Base-by-base conservation (phyloP, 1,284 basidiomycete genomes). In the Mycosarcoma mackinlayi region DNA sequence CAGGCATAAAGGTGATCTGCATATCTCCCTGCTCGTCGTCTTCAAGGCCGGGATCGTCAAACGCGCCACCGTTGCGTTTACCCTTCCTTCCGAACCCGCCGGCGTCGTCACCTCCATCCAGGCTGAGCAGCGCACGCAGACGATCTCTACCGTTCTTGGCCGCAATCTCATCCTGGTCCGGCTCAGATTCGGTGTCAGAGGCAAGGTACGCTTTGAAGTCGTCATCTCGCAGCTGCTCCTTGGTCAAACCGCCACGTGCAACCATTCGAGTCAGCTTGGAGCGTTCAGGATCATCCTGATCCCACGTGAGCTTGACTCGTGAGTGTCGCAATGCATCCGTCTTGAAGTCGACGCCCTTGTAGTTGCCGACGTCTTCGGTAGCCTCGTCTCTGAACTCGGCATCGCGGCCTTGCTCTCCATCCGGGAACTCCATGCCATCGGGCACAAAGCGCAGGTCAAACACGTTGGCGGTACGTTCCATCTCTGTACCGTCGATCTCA, bases 231-330 rank as follows among this genome's bases (percentile, higher is more conserved):
- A 82, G 55, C 34, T 79, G 71, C 16, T 75, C 66, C 31, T 60
- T 64, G 21, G 50, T 71, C 33, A 78, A 48, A 1, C 64, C 62
- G 23, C 68, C 58, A 14, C 69, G 57, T 25, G 61, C 56, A 0
- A 69, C 73, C 40, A 73, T 58, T 6, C 72, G 69, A 5, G 79
- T 93, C 42, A 96, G 78, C 58, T 89, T 89, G 62, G 86, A 87
- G 18, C 96, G 90, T 80, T 95, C 91, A 3, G 92, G 90, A 77
- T 98, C 95, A 83, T 98, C 96, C 69, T 94, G 92, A 79, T 98
- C 96, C 96, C 96, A 99, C 9, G 95, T 98, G 24, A 98, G 87
- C 79, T 92, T 95, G 73, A 98, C 95, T 85, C 93, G 94, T 13
- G 96, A 98, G 83, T 98, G 94, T 8, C 96, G 90, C n/a, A 99